These are phyloP conservation scores for Zymoseptoria ardabiliae DNA, from an alignment of 2,329 filamentous ascomycete genomes.

Conservation along the genomic window DNA sequence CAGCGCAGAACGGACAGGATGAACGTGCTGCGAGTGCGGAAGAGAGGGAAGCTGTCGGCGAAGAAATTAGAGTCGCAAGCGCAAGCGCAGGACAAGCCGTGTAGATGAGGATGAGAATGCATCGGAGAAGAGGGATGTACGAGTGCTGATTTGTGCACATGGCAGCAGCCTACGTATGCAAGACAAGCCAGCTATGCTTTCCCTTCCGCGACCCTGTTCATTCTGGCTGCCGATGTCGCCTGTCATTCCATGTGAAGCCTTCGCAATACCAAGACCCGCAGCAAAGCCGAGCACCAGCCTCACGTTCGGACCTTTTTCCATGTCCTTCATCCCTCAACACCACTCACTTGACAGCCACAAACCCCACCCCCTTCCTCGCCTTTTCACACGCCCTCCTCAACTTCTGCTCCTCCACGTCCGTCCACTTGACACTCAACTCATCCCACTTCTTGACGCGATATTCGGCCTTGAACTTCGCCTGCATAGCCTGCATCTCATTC, in stretches of 20 bases:
- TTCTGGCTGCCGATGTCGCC: not conserved
- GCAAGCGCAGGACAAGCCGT: not conserved
- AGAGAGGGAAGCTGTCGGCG: not conserved
- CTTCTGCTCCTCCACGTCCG: conserved; percentile 55
- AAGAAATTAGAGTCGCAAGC: not conserved
- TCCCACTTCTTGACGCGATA: conserved; percentile 57
- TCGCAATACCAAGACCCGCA: not conserved
- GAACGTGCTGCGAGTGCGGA: not conserved
- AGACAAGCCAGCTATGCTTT: not conserved
- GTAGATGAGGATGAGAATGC: not conserved
- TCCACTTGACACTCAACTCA: conserved; percentile 56
- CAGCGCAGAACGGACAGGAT: not conserved
- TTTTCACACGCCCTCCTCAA: conserved; percentile 49
- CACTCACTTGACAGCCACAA: conserved; percentile 50
- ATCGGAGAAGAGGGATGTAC: not conserved
- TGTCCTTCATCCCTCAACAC: not conserved
- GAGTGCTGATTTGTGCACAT: not conserved
- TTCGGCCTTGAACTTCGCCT: conserved; percentile 50
- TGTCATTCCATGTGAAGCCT: not conserved
- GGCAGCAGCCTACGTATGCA: not conserved
- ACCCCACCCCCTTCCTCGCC: conserved; percentile 52
- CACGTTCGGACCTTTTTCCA: too few species aligned
- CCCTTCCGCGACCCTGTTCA: not conserved
- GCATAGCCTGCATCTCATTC: conserved; percentile 48
- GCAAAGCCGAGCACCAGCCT: too few species aligned